Conservation (phyloP, 208 protist genomes). For the Histomonas meleagridis region DNA sequence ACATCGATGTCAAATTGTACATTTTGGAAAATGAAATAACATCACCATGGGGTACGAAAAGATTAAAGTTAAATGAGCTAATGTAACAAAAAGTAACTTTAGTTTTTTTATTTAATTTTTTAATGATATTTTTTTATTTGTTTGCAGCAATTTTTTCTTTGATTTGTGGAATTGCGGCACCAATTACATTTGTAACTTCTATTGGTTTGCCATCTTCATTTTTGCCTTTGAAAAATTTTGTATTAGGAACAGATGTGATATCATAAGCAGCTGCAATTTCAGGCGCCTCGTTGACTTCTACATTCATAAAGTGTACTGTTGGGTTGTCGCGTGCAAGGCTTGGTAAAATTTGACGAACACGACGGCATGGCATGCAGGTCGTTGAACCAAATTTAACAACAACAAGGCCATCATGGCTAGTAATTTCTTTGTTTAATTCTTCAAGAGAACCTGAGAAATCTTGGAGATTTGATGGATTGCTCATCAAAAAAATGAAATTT, state of each 20-base stretch:
- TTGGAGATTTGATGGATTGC: neutral
- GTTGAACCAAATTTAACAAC: neutral
- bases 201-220: too few species aligned
- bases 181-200: neutral
- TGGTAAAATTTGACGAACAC: neutral
- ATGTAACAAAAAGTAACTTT: too few species aligned
- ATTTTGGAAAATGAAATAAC: too few species aligned
- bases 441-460: neutral
- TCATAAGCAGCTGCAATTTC: neutral
- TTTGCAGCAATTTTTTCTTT: neutral
- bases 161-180: neutral
- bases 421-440: neutral
- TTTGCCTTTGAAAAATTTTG: neutral
- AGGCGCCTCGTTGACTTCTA: neutral
- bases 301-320: neutral
- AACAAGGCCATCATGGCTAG: neutral
- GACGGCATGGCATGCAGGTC: neutral
- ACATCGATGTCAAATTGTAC: too few species aligned
- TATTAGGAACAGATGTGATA: neutral
- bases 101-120: neutral
- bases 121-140: neutral
- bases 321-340: neutral
- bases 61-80: too few species aligned
- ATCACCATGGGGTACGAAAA: too few species aligned
- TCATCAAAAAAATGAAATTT: too few species aligned